phyloP scores from a whole-genome alignment of 352 stramenopile genomes.

The Globisporangium echinulatum region DNA sequence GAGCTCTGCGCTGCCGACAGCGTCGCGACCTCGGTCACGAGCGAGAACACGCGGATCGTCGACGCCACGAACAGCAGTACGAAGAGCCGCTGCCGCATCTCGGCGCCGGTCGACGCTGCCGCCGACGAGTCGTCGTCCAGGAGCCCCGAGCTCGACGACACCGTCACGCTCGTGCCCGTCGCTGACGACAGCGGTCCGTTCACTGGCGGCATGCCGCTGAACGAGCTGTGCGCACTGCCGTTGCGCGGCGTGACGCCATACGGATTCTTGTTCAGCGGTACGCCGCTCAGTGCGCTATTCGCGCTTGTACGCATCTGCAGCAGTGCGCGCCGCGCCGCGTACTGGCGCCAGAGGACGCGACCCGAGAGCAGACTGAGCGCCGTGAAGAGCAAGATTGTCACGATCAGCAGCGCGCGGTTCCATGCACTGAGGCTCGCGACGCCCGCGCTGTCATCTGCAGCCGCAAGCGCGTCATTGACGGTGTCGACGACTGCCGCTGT shows the following conservation, averaged over 20 bases:
- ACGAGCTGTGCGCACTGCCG: conserved; percentile 12
- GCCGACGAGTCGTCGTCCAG: conserved; percentile 48
- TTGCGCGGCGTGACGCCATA: conserved; percentile 9
- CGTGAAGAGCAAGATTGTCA: conserved; percentile 61
- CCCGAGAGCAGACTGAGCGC: conserved; percentile 50
- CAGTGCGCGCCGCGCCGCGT: conserved; percentile 25
- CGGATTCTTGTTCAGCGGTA: conserved; percentile 8
- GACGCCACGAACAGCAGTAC: conserved; percentile 65
- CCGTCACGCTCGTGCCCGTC: conserved; percentile 2
- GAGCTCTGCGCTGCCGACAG: conserved; percentile 31
- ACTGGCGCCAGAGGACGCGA: conserved; percentile 40
- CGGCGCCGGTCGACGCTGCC: conserved; percentile 54
- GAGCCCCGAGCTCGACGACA: conserved; percentile 27
- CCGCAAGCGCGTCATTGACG: no score
- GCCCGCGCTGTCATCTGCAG: neutral
- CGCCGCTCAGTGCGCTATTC: neutral
- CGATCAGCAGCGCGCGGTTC: conserved; percentile 38
- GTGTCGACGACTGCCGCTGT: neutral
- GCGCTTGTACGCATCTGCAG: neutral
- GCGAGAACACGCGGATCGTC: conserved; percentile 48
- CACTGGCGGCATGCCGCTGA: conserved; percentile 25
- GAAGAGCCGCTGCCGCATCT: conserved; percentile 76
- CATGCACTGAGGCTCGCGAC: conserved; percentile 31
- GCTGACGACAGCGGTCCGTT: neutral
- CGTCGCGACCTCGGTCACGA: conserved; percentile 54